Evolutionary conservation across 2,329 filamentous ascomycete species (phyloP).

Genomic region (Fusarium succisae): DNA sequence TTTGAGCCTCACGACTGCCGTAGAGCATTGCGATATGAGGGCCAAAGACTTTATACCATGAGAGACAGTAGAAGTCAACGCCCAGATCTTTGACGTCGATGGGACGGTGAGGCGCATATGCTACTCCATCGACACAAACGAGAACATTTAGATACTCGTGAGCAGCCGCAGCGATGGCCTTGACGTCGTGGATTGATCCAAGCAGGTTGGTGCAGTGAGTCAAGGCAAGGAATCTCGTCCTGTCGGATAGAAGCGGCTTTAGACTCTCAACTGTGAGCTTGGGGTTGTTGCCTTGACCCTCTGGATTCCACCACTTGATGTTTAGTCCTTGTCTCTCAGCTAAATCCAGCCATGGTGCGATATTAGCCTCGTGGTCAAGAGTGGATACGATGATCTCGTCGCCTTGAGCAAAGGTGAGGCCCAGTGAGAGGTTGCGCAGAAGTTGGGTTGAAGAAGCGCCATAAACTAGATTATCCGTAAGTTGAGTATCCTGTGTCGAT

Average conservation of each 20-base stretch:
- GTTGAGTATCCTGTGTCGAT: rapidly evolving
- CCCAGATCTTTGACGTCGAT: constrained; percentile 75
- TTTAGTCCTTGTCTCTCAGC: constrained; percentile 66
- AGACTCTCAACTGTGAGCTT: constrained; percentile 68
- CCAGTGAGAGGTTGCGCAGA: constrained; percentile 73
- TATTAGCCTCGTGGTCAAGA: constrained; percentile 82
- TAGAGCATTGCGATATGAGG: constrained; percentile 80
- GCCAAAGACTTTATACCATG: constrained; percentile 85
- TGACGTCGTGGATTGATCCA: constrained; percentile 74
- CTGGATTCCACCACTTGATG: constrained; percentile 3
- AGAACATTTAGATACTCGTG: constrained; percentile 60
- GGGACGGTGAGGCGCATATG: constrained; percentile 76
- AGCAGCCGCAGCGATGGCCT: constrained; percentile 63
- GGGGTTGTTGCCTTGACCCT: constrained; percentile 52
- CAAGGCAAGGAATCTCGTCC: constrained; percentile 75
- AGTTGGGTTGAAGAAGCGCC: constrained; percentile 81
- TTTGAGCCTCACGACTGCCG: constrained; percentile 65
- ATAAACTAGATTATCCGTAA: constrained; percentile 48
- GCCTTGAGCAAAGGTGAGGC: constrained; percentile 62
- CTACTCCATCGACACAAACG: constrained; percentile 79
- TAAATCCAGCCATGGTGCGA: constrained; percentile 76
- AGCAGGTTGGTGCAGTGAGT: constrained; percentile 80
- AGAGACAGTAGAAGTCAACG: constrained; percentile 81
- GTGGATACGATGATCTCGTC: constrained; percentile 76
- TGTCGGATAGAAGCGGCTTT: constrained; percentile 65